Evolutionary conservation across 2,329 filamentous ascomycete species (phyloP), one percentile per base, ranked within the genome.

Genomic region (Didymella keratinophila): DNA sequence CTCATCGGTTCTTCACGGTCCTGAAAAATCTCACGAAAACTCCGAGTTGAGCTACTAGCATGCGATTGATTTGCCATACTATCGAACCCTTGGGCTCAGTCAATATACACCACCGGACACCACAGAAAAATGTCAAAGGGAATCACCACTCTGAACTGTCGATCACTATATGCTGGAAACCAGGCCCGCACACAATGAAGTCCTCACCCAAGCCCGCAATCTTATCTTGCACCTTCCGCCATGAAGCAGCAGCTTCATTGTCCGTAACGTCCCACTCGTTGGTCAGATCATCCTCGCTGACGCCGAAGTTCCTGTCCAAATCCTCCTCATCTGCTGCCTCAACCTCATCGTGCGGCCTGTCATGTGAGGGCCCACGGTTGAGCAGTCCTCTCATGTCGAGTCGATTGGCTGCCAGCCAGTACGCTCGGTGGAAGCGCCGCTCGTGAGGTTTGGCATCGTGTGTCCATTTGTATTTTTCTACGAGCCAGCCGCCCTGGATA

Each of bases 341-440:
- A 2, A 56, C 32, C 3, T 39, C 49, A 36, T 65, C 64, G 12
- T 64, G 49, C 10, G 59, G 37, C 32, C 46, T 46, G 20, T 65
- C 63, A 6, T 58, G 49, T 1, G 36, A 27, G 4, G n/a, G 2
- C 1, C 27, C 25, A 21, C 42, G 60, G 18, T 64, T 64, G n/a
- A 74, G 56, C 42, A 75, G 18, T 2, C 41, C 52, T 0, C 51
- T 49, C 7, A 73, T 27, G 2, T 55, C 54, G 4, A 12, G 9
- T 48, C 61, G 57, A 2, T 66, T 69, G 0, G 72, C 72, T 0
- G 66, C 62, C 3, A 68, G 48, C 71, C 71, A 74, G 45, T 74
- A 75, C 8, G 71, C 69, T 1, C 58, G 60, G 42, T 74, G 71
- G 32, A 71, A 75, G 2, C 71, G 63, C 39, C 50, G 63, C n/a